Base-by-base conservation (phyloP, 2,329 filamentous ascomycete species). In the Arthrobotrys megalospora region DNA sequence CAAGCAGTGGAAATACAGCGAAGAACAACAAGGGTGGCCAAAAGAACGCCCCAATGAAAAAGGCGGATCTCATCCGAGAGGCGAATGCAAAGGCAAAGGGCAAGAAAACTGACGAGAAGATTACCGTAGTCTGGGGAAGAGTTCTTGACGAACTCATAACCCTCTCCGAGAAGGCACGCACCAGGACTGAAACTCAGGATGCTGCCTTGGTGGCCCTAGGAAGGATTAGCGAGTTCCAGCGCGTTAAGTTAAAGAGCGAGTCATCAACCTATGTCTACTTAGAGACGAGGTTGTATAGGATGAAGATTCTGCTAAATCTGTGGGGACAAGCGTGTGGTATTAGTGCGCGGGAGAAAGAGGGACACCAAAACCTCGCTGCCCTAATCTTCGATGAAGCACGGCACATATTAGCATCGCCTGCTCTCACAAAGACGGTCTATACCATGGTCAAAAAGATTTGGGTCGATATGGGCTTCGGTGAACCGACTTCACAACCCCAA, bases 401-500 rank as follows among this genome's bases (percentile, higher is more conserved):
- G 19, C 73, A 71, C 52, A 67, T 71, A n/a, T 10, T 71, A n/a
- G 41, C 48, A 11, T 77, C 73, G 5, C 73, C 73, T 4, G 73
- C 73, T 21, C 47, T 81, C 14, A 81, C 80, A 12, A 78, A 78
- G 55, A 70, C 67, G 7, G 58, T 80, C 4, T 45, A 65, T 8
- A 47, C 52, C 10, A 79, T 80, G 19, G 62, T 80, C 3, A 69
- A 53, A 34, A 82, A 81, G 3, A 60, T 81, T 14, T 82, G 81
- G 65, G 64, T 65, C 5, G 76, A 76, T 10, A 70, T 82, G 21
- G 80, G 79, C 1, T 81, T 82, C 21, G 67, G 64, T 10, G 47
- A 79, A 28, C 75, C 80, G 11, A 32, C 36, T 38, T 3, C 21
- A 11, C 24, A 28, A 16, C 5, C 12, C 14, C 14, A 14, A n/a